Conservation (phyloP, 2,329 filamentous ascomycete genomes). For the Ophiostoma sp. region DNA sequence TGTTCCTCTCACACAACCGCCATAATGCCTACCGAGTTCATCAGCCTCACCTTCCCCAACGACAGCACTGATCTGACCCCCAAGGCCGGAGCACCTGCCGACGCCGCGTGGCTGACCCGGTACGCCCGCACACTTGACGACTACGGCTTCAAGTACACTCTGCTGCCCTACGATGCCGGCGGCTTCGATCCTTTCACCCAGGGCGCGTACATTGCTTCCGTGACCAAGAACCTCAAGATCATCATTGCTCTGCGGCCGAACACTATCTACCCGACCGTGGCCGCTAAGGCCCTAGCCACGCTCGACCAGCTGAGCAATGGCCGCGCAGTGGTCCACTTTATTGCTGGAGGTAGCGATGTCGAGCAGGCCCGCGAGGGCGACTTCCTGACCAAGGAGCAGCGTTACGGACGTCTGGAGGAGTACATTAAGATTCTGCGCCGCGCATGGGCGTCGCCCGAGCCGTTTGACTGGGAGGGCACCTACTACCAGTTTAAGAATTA, state of each 20-base stretch:
- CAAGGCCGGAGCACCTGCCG: slow-evolving; percentile 45
- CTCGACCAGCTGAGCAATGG: slow-evolving; percentile 55
- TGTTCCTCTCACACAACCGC: not conserved
- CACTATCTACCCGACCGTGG: slow-evolving; percentile 57
- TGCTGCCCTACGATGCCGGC: slow-evolving; percentile 53
- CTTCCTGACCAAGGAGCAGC: slow-evolving; percentile 51
- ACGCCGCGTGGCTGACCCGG: slow-evolving; percentile 50
- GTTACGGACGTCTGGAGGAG: slow-evolving; percentile 54
- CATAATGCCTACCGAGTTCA: slow-evolving; percentile 49
- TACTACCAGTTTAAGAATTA: slow-evolving; percentile 57
- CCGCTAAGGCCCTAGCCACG: slow-evolving; percentile 56
- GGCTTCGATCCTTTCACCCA: slow-evolving; percentile 54
- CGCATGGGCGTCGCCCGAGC: slow-evolving; percentile 51
- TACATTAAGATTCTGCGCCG: slow-evolving; percentile 57
- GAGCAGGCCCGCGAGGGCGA: slow-evolving; percentile 58
- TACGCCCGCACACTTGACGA: slow-evolving; percentile 55
- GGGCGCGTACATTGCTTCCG: slow-evolving; percentile 51
- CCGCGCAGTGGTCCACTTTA: slow-evolving; percentile 54
- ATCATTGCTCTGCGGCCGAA: slow-evolving; percentile 59
- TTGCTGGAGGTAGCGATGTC: slow-evolving; percentile 55
- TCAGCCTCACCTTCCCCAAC: slow-evolving; percentile 53
- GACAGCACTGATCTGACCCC: slow-evolving; percentile 51
- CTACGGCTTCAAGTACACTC: slow-evolving; percentile 56
- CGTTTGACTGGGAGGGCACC: slow-evolving; percentile 57
- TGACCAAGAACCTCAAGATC: slow-evolving; percentile 54